These are phyloP conservation scores for Solanum paucissectum DNA, from an alignment of 257 asterid genomes.

Conservation along the genomic window DNA sequence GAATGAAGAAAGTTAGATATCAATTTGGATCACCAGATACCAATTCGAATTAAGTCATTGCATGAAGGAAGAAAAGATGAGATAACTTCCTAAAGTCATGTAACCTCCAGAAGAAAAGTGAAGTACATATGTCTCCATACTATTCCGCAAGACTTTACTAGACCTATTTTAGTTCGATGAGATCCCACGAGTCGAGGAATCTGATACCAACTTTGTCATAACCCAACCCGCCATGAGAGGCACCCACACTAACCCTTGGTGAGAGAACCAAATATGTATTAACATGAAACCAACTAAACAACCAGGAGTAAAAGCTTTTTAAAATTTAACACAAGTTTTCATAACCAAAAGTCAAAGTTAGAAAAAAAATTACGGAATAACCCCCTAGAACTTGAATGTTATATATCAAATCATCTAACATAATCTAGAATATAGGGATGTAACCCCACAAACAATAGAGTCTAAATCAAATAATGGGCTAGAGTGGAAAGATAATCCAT, in stretches of 20 bases:
- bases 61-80: too few species aligned
- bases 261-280: background rate
- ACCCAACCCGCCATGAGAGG: background rate
- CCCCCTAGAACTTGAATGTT: background rate
- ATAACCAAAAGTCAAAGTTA: background rate
- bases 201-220: too few species aligned
- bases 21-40: background rate
- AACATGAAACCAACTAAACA: too few species aligned
- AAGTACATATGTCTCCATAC: too few species aligned
- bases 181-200: too few species aligned
- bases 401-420: background rate
- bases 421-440: background rate
- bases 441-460: background rate
- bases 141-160: too few species aligned
- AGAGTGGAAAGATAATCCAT: background rate
- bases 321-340: background rate
- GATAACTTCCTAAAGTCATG: too few species aligned
- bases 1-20: too few species aligned
- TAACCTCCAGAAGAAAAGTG: too few species aligned
- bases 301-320: too few species aligned
- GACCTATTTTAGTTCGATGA: too few species aligned
- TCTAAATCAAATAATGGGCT: background rate
- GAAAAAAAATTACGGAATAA: too few species aligned
- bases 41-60: background rate
- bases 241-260: background rate